Evolutionary conservation across 257 asterid species (phyloP), one percentile per base, ranked within the genome.

Genomic region (Solanum gandarillasii): DNA sequence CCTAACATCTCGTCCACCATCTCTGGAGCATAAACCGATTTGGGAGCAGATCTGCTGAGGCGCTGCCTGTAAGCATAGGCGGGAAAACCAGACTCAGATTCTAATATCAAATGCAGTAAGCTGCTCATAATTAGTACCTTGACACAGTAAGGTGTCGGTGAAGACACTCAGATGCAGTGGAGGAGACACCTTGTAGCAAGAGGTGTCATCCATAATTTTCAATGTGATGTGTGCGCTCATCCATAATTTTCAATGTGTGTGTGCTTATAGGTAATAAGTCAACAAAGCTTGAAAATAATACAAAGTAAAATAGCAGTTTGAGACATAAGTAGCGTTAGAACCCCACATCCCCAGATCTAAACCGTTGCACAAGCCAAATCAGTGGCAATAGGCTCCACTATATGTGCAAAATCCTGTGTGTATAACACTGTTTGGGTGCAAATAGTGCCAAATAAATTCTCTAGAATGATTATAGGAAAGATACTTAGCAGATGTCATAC

Each of bases 1-100:
- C 99, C 94, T 92, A 29, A 88, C 91, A 87, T 89, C 97, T 32
- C 75, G 92, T 89, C 93, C 87, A 70, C 98, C 94, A 90, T 90
- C 93, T 60, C 90, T 76, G 35, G 95, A 83, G 92, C 99, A 96
- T 83, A 96, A 86, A 87, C 94, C 93, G 9, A 96, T 90, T 83
- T 83, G 78, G 46, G 98, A 92, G 91, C 99, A 96, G 86, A 96
- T 92, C 84, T 87, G 87, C 85, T 86, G 84, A 9, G 99, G 96
- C 68, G 90, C 89, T 34, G 88, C 39, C 98, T 95, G 92, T 72
- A 75, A 87, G 86, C 84, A 93, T 52, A 86, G 71, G 84, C 81
- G 89, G 4, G 36, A 32, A 73, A 87, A 81, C 86, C 20, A 31
- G 12, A 48, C 48, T 67, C 85, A 83, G 27, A 71, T 36, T 84